Evolutionary conservation across 2,329 filamentous ascomycete species (phyloP), one percentile per base, ranked within the genome.

Genomic region (Colletotrichum camelliae): DNA sequence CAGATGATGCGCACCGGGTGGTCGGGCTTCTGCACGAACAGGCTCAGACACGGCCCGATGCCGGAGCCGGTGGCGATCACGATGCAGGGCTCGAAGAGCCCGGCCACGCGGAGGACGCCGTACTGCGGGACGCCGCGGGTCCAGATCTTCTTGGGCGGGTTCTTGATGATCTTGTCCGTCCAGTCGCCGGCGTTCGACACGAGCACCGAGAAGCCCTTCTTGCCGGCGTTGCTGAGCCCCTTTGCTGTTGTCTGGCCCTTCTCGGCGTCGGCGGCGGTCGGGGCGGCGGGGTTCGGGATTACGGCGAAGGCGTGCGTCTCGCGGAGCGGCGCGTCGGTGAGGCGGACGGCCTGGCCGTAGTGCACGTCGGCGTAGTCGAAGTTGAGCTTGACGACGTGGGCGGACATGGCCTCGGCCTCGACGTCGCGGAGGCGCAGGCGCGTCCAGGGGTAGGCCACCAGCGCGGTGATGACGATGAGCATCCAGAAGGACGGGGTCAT

Each of bases 261-360:
- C 16, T 77, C 71, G n/a, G 62, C 70, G n/a, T 70, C 33, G 16
- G 67, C 57, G 21, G 33, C 76, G 76, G 43, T 33, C 18, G 72
- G 21, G 5, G 77, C 62, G n/a, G 24, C 52, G 4, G 90, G 87
- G 75, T 91, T 89, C 1, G 93, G 92, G 76, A 96, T 94, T 2
- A 93, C 93, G 58, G 94, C 94, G 81, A 96, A 96, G 1, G 92
- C 91, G 84, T 96, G 94, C 88, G 93, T 95, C 83, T 96, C 94
- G 10, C 89, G 84, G 52, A 95, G 86, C 0, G 94, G 93, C 10
- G 88, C 87, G 69, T 89, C 88, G 4, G 93, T 90, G 29, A 95
- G 84, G 55, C 93, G 91, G 68, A 91, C 87, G 61, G 88, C 89
- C 72, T 89, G 88, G 77, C 91, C 88, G 73, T 89, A 87, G 68